These are phyloP conservation scores for Sporothrix phasma DNA, from an alignment of 2,329 filamentous ascomycete genomes.

Conservation along the genomic window DNA sequence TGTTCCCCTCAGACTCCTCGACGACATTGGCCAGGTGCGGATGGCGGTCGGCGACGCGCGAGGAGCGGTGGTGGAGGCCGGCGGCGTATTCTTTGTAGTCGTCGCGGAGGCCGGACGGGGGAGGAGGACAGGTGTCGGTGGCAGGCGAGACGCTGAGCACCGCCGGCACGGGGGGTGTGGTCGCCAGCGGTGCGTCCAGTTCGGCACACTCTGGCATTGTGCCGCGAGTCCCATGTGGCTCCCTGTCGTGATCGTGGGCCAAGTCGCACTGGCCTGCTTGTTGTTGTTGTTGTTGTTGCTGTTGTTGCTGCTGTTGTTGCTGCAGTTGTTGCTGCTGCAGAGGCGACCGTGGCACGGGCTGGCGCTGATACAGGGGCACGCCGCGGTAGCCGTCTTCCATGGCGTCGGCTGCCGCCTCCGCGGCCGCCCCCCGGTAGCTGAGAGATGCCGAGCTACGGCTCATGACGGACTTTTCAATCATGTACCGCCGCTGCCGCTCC, in stretches of 20 bases:
- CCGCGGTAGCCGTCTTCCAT: not conserved
- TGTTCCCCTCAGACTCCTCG: not conserved
- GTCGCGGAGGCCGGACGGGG: constrained; percentile 20
- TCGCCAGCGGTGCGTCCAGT: not conserved
- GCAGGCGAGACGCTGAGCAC: too few species aligned
- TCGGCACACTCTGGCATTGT: not conserved
- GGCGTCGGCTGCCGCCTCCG: not conserved
- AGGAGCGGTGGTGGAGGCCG: constrained; percentile 21
- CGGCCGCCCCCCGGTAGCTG: constrained; percentile 12
- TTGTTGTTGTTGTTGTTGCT: not conserved
- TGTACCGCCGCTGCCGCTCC: constrained; percentile 30
- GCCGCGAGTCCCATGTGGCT: not conserved
- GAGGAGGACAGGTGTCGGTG: not conserved
- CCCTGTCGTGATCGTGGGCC: not conserved
- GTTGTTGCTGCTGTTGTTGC: not conserved
- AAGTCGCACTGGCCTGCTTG: not conserved
- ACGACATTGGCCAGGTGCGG: constrained; percentile 14
- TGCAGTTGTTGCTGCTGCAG: not conserved
- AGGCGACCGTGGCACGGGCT: not conserved
- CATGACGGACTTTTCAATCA: constrained; percentile 36
- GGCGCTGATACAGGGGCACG: not conserved
- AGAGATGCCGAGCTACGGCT: constrained; percentile 18
- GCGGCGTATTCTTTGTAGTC: constrained; percentile 33
- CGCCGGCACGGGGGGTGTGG: not conserved
- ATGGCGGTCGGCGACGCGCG: constrained; percentile 20